Evolutionary conservation across 1,139 yeast genomes (phyloP).

Genomic region (Candida mesenterica): DNA sequence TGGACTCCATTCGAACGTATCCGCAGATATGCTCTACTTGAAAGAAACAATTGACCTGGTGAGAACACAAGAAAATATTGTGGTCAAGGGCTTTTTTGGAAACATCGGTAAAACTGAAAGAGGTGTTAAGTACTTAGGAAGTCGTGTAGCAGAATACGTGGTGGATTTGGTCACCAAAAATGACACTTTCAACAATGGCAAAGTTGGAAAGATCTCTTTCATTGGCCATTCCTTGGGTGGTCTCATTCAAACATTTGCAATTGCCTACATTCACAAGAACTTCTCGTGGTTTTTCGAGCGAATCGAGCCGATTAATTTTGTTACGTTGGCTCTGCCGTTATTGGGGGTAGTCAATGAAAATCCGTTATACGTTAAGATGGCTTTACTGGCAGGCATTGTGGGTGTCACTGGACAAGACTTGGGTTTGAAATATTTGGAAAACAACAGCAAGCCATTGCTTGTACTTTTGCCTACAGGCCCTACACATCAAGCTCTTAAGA

Average conservation of each 20-base stretch:
- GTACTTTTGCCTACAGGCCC: constrained; percentile 79
- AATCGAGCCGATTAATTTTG: constrained; percentile 75
- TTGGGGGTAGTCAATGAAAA: constrained; percentile 83
- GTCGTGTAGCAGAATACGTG: constrained; percentile 75
- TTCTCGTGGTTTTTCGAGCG: constrained; percentile 70
- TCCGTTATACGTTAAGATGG: constrained; percentile 82
- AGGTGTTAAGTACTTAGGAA: constrained; percentile 85
- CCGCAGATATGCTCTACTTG: constrained; percentile 83
- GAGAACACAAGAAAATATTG: constrained; percentile 53
- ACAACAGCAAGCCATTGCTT: constrained; percentile 58
- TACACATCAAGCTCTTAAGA: constrained; percentile 61
- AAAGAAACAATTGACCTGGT: constrained; percentile 74
- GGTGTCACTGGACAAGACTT: constrained; percentile 94
- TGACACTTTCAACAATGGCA: constrained; percentile 26
- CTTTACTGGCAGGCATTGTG: constrained; percentile 82
- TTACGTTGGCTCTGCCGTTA: constrained; percentile 84
- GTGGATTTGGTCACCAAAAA: constrained; percentile 53
- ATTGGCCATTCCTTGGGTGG: constrained; percentile 95
- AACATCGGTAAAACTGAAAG: constrained; percentile 89
- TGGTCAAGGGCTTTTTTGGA: constrained; percentile 80
- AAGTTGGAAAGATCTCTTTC: constrained; percentile 68
- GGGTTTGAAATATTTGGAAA: constrained; percentile 52
- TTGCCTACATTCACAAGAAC: constrained; percentile 72
- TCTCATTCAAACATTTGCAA: constrained; percentile 82
- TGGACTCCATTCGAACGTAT: constrained; percentile 86